Base-by-base conservation (phyloP, 768 basidiomycete species). In the Suillus occidentalis region DNA sequence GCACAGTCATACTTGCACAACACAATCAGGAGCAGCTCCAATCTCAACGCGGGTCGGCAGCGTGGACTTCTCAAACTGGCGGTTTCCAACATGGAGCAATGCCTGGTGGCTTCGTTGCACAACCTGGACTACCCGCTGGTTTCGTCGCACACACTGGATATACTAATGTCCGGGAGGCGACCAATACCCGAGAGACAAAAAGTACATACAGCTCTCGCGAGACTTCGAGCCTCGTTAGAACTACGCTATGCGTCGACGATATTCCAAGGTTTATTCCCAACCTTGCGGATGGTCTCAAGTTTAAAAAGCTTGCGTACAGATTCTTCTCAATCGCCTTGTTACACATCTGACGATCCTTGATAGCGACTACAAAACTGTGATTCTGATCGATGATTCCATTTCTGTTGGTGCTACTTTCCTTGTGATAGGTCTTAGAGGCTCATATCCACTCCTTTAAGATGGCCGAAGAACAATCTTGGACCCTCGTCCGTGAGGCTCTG, bases 401-500 rank as follows among this genome's bases (percentile, higher is more conserved):
- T 76, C 77, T 5, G 71, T 72, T 31, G 61, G 68, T 47, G 28
- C 37, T 47, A 22, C 5, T 36, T 50, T 25, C 36, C 6, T 20
- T 59, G 37, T 22, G 25, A 16, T 42, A 20, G 10, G 4, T 20
- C 25, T 59, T 37, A 20, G 18, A 58, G 39, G 12, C 42, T 59
- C 58, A 42, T 6, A 59, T 28, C 6, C 14, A 28, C 9, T 31
- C 39, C 20, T 34, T 20, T 42, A 31, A 72, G 71, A 75, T 78
- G 76, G 75, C 68, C 25, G 77, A 74, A 37, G 31, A 45, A 3
- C 62, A 59, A 20, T 62, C 72, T n/a, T 78, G 78, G 78, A 16
- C 50, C 39, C 74, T 76, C 42, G 71, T 77, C 9, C 63, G 73
- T 39, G 74, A 75, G 16, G 77, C 78, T 6, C 68, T 79, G 36